Conservation (phyloP, 257 asterid genomes). For the Pogostemon cablin region DNA sequence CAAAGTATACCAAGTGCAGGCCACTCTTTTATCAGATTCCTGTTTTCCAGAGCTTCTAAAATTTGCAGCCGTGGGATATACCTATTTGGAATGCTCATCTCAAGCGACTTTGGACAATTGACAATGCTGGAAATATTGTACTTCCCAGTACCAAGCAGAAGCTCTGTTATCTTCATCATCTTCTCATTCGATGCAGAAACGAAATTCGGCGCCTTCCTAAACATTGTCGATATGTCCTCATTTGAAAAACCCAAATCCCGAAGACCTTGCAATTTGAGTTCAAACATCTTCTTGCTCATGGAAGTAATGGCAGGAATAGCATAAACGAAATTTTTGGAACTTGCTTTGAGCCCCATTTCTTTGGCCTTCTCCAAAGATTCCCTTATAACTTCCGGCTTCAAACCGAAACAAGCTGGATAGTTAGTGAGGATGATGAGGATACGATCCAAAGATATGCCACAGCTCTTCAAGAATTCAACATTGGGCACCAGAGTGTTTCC, state of each 20-base stretch:
- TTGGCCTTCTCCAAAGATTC: background rate
- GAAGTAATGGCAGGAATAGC: background rate
- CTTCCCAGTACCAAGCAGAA: conserved; percentile 31
- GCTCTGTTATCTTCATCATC: conserved; percentile 26
- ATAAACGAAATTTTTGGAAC: background rate
- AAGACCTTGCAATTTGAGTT: conserved; percentile 25
- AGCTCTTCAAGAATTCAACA: conserved; percentile 38
- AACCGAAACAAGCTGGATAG: background rate
- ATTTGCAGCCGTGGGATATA: conserved; percentile 8
- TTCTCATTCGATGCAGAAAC: conserved; percentile 33
- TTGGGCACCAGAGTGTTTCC: conserved; percentile 41
- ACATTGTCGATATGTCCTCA: conserved; percentile 24
- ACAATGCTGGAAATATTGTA: conserved; percentile 26
- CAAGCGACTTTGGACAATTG: conserved; percentile 24
- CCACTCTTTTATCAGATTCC: conserved; percentile 4
- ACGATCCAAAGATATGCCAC: conserved; percentile 14
- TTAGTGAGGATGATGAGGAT: background rate
- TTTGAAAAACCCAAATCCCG: conserved; percentile 37
- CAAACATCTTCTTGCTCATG: background rate
- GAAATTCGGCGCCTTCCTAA: conserved; percentile 34
- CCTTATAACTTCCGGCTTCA: background rate
- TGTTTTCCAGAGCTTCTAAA: background rate
- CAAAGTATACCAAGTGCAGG: background rate
- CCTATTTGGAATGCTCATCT: conserved; percentile 11
- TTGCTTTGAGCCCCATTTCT: background rate